Evolutionary conservation across 2,329 filamentous ascomycete genomes (phyloP), one percentile per base, ranked within the genome.

Genomic region (Exophiala mesophila): DNA sequence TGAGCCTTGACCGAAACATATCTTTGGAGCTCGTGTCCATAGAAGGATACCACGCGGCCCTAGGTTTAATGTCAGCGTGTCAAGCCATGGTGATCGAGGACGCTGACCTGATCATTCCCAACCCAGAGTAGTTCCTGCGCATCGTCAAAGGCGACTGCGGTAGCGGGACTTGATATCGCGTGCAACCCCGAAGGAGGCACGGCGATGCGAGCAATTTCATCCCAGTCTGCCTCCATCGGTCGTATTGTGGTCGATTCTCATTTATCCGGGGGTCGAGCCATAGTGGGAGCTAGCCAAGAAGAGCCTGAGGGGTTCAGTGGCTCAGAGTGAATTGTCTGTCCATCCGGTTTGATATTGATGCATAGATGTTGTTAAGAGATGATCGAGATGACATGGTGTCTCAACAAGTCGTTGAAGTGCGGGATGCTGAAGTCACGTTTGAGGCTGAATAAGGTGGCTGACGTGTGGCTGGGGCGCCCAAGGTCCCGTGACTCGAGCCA

Each of bases 1-100:
- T 95, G 88, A 30, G 83, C 86, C 61, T 83, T 83, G 64, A 92
- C 90, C 26, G 90, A 94, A 3, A 89, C 95, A 64, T 98, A 96
- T 59, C 80, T 78, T 59, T 90, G 84, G 35, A 97, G 74, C 48
- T 95, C 87, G 39, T 80, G 78, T 39, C 88, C 84, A 64, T 87
- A 87, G 66, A 94, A 96, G 8, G 90, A 95, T 32, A 81, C 84
- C 35, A 97, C 80, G 53, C 88, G 82, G 49, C 92, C 92, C 87
- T 95, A 55, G 20, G 23, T 13, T n/a, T 39, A 19, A 46, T 21
- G 46, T 47, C 26, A 26, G 36, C 28, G 30, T 33, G 39, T 39
- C 18, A 16, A 12, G 16, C 9, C 26, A 10, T 16, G 6, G 38
- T 5, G 23, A 52, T 46, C 38, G 2, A 10, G 19, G 7, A 29